Base-by-base conservation (phyloP, 352 stramenopile species). In the Phytophthora lateralis region DNA sequence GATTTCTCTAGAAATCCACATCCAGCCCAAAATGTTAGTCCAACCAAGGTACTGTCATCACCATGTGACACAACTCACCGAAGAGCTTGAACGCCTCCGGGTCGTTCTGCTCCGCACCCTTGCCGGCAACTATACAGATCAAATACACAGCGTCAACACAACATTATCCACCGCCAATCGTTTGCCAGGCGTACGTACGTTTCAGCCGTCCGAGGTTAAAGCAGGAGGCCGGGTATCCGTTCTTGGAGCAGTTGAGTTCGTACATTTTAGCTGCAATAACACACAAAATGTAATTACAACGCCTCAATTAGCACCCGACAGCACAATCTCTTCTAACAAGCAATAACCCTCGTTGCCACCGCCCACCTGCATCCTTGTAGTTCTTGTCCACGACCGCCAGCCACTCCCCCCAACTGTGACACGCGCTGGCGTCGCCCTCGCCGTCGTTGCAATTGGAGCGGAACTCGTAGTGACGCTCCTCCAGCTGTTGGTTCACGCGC, bases 401-500 rank as follows among this genome's bases (percentile, higher is more conserved):
- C 85, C 85, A 96, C 47, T 96, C 88, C 47, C 85, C 88, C 80
- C 82, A 93, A 57, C 79, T 92, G 67, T 96, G 88, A 63, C 88
- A 96, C 2, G 88, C 88, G 47, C 79, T 92, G n/a, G 85, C 76
- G 39, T 95, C 84, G 17, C 84, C 84, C 73, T 95, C 76, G 37
- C 84, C 85, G 32, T 90, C 82, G 59, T 93, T 81, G 69, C 88
- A 96, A 55, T 95, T 94, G 39, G 85, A 93, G 50, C 82, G 78
- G 64, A 96, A 96, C 70, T 96, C 87, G 58, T 94, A 94, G 66
- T 91, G 82, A 18, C 87, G 87, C 60, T 94, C 79, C 70, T 92
- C 83, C 44, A 96, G 71, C 56, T 93, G 80, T 61, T 94, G 68
- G 68, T 96, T 96, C 55, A 96, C 75, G 51, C 81, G 84, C 51